A percentile compares a stretch with the other conserved stretches of the same genome.
phyloP scores from a whole-genome alignment of 192 early-diverging fungal genomes.

The Umbelopsis sp. region DNA sequence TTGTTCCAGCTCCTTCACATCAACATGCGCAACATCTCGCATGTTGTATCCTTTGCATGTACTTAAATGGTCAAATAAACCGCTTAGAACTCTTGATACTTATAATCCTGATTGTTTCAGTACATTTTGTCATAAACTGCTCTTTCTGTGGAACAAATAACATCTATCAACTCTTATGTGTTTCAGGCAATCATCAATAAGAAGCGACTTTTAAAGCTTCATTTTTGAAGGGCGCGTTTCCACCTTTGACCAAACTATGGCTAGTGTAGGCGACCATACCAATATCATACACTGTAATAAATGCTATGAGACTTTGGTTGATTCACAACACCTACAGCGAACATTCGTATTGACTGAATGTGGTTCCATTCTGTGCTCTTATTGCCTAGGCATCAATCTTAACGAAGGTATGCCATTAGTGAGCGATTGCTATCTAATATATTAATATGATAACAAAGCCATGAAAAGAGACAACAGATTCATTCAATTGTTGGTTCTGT shows the following conservation, averaged over 20 bases:
- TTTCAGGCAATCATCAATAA: neutral
- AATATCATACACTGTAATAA: conserved; percentile 10
- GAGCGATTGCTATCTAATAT: neutral
- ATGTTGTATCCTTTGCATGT: no score
- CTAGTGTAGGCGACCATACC: neutral
- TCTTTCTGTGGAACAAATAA: no score
- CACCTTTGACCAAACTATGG: neutral
- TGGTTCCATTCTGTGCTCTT: conserved; percentile 21
- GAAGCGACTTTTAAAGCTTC: neutral
- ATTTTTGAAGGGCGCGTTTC: conserved; percentile 1
- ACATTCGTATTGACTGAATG: conserved; percentile 24
- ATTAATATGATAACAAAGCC: neutral
- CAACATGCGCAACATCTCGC: no score
- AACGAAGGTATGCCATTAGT: neutral
- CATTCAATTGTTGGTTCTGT: conserved; percentile 20
- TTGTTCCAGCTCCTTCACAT: no score
- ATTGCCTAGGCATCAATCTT: neutral
- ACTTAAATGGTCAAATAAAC: no score
- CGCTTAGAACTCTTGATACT: no score
- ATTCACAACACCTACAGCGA: neutral
- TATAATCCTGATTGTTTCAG: no score
- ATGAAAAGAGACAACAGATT: neutral
- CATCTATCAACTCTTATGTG: neutral
- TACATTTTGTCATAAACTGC: no score
- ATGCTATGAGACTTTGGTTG: conserved; percentile 3